Conservation (phyloP, 768 basidiomycete species). For the Butyriboletus loyo region DNA sequence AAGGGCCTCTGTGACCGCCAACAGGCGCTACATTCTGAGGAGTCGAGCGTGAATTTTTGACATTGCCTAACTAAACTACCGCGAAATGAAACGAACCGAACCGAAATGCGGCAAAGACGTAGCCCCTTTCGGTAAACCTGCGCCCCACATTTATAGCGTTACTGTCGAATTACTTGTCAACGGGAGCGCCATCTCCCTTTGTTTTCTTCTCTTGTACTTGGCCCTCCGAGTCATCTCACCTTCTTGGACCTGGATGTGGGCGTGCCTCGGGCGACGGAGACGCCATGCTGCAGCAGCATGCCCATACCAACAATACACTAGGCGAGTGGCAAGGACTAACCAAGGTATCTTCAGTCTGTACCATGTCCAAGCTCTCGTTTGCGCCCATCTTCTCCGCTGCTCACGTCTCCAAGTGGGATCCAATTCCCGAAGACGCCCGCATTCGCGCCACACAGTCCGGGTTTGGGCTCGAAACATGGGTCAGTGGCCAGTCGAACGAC, state of each 20-base stretch:
- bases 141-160: too few relatives aligned
- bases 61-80: too few relatives aligned
- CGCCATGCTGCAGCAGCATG: conserved; percentile 17
- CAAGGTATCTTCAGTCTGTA: background rate
- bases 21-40: too few relatives aligned
- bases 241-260: background rate
- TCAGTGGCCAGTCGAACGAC: background rate
- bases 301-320: background rate
- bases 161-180: background rate
- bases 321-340: background rate
- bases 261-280: background rate
- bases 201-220: background rate
- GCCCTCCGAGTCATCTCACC: background rate
- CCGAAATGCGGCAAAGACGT: too few relatives aligned
- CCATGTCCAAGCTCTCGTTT: conserved; percentile 20
- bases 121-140: too few relatives aligned
- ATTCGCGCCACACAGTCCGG: background rate
- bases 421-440: conserved; percentile 5
- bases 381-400: conserved; percentile 32
- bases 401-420: conserved; percentile 27
- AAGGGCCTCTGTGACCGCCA: too few relatives aligned
- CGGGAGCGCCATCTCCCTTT: background rate
- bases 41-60: too few relatives aligned
- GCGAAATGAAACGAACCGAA: too few relatives aligned
- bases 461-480: background rate